Evolutionary conservation across 768 basidiomycete genomes (phyloP), one percentile per base, ranked within the genome.

Genomic region (Stropharia rugosoannulata): DNA sequence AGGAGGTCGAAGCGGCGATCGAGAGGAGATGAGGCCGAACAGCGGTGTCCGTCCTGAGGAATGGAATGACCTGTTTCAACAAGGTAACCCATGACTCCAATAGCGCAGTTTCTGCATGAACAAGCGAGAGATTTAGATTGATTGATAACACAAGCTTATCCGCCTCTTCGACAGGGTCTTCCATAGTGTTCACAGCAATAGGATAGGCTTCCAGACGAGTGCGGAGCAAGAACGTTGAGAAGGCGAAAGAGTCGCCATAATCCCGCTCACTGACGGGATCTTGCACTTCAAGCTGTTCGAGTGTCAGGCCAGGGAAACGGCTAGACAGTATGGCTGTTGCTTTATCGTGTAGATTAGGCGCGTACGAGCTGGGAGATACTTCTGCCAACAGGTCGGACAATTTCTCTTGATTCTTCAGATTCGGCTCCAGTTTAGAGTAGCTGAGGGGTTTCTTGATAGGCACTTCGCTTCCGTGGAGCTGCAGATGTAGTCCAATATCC

Each of bases 61-160:
- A 87, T 0, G 85, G 82, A 9, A 82, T 72, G 3, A 83, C 74
- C 63, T 85, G 83, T 40, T 83, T 80, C 41, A 94, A 75, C 42
- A 96, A 69, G 43, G 78, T 76, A 49, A 86, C 84, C 92, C 92
- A 96, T 3, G 93, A 82, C 54, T 90, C 84, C 0, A 88, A 82
- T 43, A 93, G 76, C 1, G 83, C 74, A 2, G 81, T 82, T 67
- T 95, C 90, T 0, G 90, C 80, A 62, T 96, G 89, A 18, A 90
- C 77, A 38, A 97, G 74, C 1, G 93, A 95, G 46, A 95, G 80
- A 66, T 95, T 95, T 60, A 94, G 79, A 68, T 97, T 97, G 68
- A 95, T 84, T 1, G 86, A 84, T 46, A 82, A 75, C 3, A 93
- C 72, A 35, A 80, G 78, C 47, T 79, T 82, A 60, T 89, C 81